phyloP scores from a whole-genome alignment of 768 basidiomycete genomes.

The Coprinellus micaceus region DNA sequence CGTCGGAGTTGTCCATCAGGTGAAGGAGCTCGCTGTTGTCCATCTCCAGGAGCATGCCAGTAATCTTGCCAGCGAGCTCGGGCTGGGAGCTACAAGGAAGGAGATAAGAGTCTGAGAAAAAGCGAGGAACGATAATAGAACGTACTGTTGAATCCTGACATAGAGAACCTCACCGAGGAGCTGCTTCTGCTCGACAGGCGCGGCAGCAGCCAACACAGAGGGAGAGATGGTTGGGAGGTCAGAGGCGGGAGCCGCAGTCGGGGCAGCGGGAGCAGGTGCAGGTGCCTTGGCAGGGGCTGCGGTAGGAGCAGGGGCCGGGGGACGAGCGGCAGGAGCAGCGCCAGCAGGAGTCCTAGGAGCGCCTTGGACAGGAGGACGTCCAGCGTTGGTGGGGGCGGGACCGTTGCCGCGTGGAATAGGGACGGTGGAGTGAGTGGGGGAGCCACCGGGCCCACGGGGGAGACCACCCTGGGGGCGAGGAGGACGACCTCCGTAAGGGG shows the following conservation, averaged over 20 bases:
- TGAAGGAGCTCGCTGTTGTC: constrained; percentile 90
- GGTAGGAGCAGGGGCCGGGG: constrained; percentile 33
- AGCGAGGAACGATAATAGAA: constrained; percentile 16
- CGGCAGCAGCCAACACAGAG: constrained; percentile 53
- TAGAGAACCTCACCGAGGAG: constrained; percentile 97
- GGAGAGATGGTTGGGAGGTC: constrained; percentile 44
- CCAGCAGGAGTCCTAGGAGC: constrained; percentile 42
- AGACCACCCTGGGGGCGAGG: constrained; percentile 56
- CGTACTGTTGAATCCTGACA: constrained; percentile 81
- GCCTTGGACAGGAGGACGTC: constrained; percentile 40
- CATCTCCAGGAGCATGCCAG: constrained; percentile 99
- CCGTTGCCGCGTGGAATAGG: constrained; percentile 66
- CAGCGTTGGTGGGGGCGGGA: constrained; percentile 23
- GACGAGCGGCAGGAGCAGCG: constrained; percentile 29
- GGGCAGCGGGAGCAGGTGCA: constrained; percentile 31
- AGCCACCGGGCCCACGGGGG: constrained; percentile 61
- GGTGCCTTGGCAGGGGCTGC: constrained; percentile 46
- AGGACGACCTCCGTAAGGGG: constrained; percentile 58
- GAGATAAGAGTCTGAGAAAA: constrained; percentile 12
- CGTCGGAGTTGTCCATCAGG: constrained; percentile 77
- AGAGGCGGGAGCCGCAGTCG: constrained; percentile 30
- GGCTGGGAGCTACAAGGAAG: constrained; percentile 61
- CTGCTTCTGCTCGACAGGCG: constrained; percentile 93
- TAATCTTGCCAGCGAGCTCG: constrained; percentile 96
- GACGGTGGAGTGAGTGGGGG: constrained; percentile 60